Conservation (phyloP, 352 stramenopile species). For the Phytophthora foliorum region DNA sequence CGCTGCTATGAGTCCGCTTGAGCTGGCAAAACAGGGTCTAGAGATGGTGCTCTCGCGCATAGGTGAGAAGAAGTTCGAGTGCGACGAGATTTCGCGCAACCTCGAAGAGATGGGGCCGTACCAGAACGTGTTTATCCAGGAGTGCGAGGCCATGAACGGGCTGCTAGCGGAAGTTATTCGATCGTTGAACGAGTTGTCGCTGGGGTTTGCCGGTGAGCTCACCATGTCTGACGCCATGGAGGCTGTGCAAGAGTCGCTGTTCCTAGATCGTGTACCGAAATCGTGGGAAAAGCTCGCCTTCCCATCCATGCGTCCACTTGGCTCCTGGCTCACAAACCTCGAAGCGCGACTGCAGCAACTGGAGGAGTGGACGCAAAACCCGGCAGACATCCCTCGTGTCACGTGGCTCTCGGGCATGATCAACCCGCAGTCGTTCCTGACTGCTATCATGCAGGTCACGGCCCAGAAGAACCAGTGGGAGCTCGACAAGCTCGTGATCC, state of each 20-base stretch:
- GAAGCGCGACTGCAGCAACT: conserved; percentile 93
- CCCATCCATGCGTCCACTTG: conserved; percentile 92
- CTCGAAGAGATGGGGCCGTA: conserved; percentile 96
- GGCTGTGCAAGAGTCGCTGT: conserved; percentile 94
- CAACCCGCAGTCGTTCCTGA: conserved; percentile 98
- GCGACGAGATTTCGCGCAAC: conserved; percentile 94
- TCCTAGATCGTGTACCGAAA: conserved; percentile 93
- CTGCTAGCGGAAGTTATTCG: conserved; percentile 96
- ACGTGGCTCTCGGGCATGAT: conserved; percentile 96
- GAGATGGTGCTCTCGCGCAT: conserved; percentile 96
- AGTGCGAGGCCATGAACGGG: conserved; percentile 98
- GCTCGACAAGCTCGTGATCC: conserved; percentile 97
- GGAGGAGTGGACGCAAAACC: conserved; percentile 97
- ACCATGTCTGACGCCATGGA: conserved; percentile 99
- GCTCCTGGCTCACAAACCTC: conserved; percentile 96
- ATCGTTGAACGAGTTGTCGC: conserved; percentile 97
- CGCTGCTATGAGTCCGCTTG: conserved; percentile 91
- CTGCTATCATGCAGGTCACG: conserved; percentile 97
- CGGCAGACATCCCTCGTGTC: conserved; percentile 96
- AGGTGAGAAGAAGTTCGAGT: conserved; percentile 98
- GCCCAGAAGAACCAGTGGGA: conserved; percentile 98
- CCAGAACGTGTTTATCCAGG: conserved; percentile 98
- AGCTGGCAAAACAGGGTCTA: conserved; percentile 92
- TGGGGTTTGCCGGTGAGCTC: conserved; percentile 97
- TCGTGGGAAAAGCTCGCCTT: conserved; percentile 97